phyloP scores from a whole-genome alignment of 2,329 filamentous ascomycete species.

The Hypoxylon sp. region DNA sequence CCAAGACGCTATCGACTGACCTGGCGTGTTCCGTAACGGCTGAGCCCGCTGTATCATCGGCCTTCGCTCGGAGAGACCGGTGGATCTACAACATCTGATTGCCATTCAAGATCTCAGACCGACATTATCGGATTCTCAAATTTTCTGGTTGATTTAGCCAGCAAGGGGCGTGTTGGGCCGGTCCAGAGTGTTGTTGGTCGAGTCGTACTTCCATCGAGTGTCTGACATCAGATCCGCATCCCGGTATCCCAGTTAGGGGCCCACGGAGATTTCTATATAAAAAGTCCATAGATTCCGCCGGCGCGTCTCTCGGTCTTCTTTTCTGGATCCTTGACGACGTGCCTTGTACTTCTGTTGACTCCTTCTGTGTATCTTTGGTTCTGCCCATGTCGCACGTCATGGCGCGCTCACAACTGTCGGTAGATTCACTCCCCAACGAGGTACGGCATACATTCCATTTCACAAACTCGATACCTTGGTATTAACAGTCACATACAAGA shows the following conservation, averaged over 20 bases:
- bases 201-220: constrained; percentile 3
- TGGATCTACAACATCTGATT: constrained; percentile 41
- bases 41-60: constrained; percentile 37
- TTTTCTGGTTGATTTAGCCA: constrained; percentile 8
- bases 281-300: constrained; percentile 23
- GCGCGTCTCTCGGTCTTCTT: constrained; percentile 5
- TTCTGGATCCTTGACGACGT: constrained; percentile 38
- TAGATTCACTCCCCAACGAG: constrained; percentile 54
- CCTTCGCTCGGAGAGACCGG: constrained; percentile 30
- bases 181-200: constrained; percentile 15
- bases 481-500: constrained; percentile 52
- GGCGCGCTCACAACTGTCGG: constrained; percentile 42
- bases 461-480: neutral
- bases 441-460: constrained; percentile 40
- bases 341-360: constrained; percentile 32
- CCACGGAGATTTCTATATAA: constrained; percentile 30
- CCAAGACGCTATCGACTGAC: constrained; percentile 33
- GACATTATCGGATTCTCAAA: constrained; percentile 28
- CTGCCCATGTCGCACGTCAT: constrained; percentile 48
- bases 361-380: constrained; percentile 37
- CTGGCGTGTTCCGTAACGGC: constrained; percentile 39
- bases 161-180: constrained; percentile 4
- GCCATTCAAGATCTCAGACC: constrained; percentile 25
- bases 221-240: constrained; percentile 32
- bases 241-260: constrained; percentile 13